phyloP scores from a whole-genome alignment of 129 eudicot species.

The Flaveria linearis region DNA sequence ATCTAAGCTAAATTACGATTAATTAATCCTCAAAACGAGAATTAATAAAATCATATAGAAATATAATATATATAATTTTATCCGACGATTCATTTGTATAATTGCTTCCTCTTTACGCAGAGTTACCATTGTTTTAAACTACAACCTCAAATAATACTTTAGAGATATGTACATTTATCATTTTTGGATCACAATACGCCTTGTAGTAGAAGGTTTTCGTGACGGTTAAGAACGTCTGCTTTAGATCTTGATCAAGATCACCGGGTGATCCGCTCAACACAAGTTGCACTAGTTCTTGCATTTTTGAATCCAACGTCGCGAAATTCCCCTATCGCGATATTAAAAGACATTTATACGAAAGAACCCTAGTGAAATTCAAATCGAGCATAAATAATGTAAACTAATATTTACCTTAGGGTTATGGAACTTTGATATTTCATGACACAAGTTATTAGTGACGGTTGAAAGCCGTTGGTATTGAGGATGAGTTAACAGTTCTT shows the following conservation, averaged over 20 bases:
- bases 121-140: conserved; percentile 18
- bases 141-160: conserved; percentile 68
- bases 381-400: not conserved
- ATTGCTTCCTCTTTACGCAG: too few relatives aligned
- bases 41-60: too few relatives aligned
- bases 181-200: conserved; percentile 45
- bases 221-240: conserved; percentile 55
- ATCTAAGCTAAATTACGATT: too few relatives aligned
- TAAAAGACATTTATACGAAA: not conserved
- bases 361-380: not conserved
- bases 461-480: conserved; percentile 46
- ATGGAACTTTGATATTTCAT: conserved; percentile 42
- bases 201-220: conserved; percentile 67
- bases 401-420: conserved; percentile 38
- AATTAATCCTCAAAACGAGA: too few relatives aligned
- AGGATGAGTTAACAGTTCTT: conserved; percentile 41
- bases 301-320: conserved; percentile 42
- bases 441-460: conserved; percentile 54
- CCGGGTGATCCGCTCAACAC: conserved; percentile 42
- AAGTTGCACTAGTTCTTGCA: conserved; percentile 63
- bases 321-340: not conserved
- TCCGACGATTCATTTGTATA: too few relatives aligned
- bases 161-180: conserved; percentile 55
- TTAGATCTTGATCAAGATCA: conserved; percentile 47
- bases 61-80: too few relatives aligned